A percentile compares a stretch with the other conserved stretches of the same genome.
phyloP scores from a whole-genome alignment of 495 filamentous ascomycete genomes.

The Penicillium pulvis region DNA sequence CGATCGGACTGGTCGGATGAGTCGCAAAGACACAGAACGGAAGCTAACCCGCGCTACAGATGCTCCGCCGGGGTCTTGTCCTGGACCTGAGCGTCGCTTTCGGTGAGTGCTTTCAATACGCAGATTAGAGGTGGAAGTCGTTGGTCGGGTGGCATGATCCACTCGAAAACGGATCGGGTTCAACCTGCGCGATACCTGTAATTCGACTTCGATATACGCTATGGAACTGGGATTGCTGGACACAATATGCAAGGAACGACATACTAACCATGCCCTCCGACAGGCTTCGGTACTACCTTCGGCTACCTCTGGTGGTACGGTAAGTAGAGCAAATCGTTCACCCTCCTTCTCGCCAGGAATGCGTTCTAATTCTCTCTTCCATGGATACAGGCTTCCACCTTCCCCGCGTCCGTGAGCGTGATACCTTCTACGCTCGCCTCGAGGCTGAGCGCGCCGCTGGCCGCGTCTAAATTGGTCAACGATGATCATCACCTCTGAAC shows the following conservation, averaged over 20 bases:
- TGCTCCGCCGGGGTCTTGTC: conserved; percentile 72
- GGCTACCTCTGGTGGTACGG: conserved; percentile 84
- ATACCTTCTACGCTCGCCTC: conserved; percentile 73
- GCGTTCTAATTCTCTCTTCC: neutral
- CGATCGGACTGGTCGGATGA: conserved; percentile 24
- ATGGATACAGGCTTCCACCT: conserved; percentile 68
- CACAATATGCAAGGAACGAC: neutral
- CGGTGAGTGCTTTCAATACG: conserved; percentile 53
- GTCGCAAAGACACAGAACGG: neutral
- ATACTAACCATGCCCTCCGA: conserved; percentile 13
- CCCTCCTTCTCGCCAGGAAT: neutral
- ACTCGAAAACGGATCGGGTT: neutral
- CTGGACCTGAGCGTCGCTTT: conserved; percentile 76
- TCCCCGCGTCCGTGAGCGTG: conserved; percentile 72
- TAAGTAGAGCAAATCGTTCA: conserved; percentile 45
- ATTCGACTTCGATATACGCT: neutral
- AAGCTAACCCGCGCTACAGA: conserved; percentile 45
- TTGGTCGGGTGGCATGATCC: conserved; percentile 25
- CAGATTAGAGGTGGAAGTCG: neutral
- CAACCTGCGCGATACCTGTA: conserved; percentile 3
- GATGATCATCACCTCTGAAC: conserved; percentile 15
- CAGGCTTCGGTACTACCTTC: conserved; percentile 68
- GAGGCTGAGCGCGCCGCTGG: conserved; percentile 64
- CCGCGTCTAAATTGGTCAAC: conserved; percentile 34
- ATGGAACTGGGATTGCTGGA: neutral